Evolutionary conservation across 345 rosid species (phyloP).

Genomic region (Sonneratia alba): DNA sequence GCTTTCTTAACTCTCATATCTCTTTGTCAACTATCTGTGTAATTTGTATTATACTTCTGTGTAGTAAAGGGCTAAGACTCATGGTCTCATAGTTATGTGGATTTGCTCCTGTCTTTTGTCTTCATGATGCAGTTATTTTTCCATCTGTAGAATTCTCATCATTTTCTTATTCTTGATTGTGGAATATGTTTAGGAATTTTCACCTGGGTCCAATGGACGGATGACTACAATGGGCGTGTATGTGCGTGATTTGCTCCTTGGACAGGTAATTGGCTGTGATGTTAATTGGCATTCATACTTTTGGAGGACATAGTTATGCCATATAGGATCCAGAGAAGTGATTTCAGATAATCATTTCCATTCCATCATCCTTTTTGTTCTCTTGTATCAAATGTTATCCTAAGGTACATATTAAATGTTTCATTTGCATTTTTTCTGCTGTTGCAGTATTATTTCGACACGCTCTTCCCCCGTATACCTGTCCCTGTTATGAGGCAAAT

Average conservation of each 20-base stretch:
- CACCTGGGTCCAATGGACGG: constrained; percentile 78
- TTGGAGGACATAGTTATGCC: background rate
- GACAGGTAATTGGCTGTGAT: constrained; percentile 55
- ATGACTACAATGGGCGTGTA: constrained; percentile 88
- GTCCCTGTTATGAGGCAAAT: constrained; percentile 89
- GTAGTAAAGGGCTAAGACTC: background rate
- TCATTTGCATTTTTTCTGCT: background rate
- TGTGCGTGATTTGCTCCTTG: constrained; percentile 90
- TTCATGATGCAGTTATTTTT: background rate
- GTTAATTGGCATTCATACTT: background rate
- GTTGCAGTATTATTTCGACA: constrained; percentile 91
- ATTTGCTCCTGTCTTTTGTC: background rate
- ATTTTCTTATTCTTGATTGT: background rate
- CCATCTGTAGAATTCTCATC: background rate
- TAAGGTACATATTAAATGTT: background rate
- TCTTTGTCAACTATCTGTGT: background rate
- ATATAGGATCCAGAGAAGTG: background rate
- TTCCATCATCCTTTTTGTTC: background rate
- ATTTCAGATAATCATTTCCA: background rate
- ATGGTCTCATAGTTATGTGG: background rate
- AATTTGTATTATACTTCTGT: background rate
- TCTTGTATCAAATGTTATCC: background rate
- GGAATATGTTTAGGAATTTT: constrained; percentile 60
- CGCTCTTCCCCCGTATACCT: constrained; percentile 92
- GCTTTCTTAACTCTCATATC: background rate